Conservation (phyloP, 495 filamentous ascomycete genomes). For the Podospora pseudocomata region DNA sequence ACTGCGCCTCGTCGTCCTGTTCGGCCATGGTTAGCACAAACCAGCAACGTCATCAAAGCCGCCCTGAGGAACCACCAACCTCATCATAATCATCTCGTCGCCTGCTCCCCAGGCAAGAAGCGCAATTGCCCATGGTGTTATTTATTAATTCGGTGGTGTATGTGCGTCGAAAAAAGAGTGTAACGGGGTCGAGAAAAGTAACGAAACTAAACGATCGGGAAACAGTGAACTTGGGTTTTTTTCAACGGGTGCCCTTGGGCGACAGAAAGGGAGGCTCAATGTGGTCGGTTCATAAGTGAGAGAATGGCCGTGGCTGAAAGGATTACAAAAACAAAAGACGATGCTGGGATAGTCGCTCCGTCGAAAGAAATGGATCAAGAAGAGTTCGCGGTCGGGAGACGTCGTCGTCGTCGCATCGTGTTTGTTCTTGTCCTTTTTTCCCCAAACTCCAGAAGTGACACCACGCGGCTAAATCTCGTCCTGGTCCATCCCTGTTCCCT, state of each 20-base stretch:
- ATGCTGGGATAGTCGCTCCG: neutral
- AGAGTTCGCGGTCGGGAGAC: neutral
- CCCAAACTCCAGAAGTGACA: neutral
- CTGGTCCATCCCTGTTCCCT: neutral
- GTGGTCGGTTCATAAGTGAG: conserved; percentile 33
- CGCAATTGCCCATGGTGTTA: conserved; percentile 44
- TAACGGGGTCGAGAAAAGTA: conserved; percentile 5
- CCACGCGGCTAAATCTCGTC: conserved; percentile 6
- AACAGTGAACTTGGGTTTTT: neutral
- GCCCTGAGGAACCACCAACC: conserved; percentile 22
- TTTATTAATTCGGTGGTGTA: neutral
- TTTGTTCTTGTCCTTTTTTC: neutral
- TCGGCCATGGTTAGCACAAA: neutral
- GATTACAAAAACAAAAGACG: too few species aligned
- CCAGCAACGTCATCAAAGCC: conserved; percentile 4
- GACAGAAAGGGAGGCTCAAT: conserved; percentile 21
- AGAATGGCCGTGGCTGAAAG: conserved; percentile 10
- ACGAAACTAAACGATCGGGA: neutral
- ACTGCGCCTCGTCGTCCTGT: conserved; percentile 51
- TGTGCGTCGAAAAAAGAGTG: neutral
- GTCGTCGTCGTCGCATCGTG: conserved; percentile 3
- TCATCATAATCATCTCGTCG: conserved; percentile 43
- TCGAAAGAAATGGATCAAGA: conserved; percentile 6
- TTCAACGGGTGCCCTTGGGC: conserved; percentile 13
- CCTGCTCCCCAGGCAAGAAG: conserved; percentile 43